Conservation (phyloP, 2,329 filamentous ascomycete species). For the Aspergillus costaricaensis region DNA sequence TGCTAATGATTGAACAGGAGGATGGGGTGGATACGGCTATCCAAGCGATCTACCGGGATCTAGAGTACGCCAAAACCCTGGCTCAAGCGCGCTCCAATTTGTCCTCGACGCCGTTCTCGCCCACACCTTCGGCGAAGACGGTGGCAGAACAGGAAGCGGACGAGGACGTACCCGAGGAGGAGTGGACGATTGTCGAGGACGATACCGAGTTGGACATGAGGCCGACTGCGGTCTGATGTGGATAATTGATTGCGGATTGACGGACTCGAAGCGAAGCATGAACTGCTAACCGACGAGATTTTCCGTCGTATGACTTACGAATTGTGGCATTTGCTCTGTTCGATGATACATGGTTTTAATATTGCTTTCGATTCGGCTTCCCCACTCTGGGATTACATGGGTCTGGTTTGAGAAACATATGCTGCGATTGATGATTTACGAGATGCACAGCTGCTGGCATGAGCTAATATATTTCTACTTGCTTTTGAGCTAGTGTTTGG, state of each 20-base stretch:
- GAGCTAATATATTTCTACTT: conserved; percentile 3
- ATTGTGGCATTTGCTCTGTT: conserved; percentile 4
- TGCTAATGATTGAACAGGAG: conserved; percentile 60
- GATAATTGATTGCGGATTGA: conserved; percentile 20
- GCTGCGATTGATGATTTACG: background rate
- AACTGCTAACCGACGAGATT: too few relatives aligned
- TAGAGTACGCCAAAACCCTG: conserved; percentile 86
- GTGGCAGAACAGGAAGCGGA: conserved; percentile 42
- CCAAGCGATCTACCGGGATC: conserved; percentile 87
- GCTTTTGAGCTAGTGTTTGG: background rate
- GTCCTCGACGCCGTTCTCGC: conserved; percentile 39
- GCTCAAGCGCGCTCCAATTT: conserved; percentile 62
- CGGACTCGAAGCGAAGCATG: background rate
- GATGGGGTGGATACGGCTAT: conserved; percentile 88
- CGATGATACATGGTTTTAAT: background rate
- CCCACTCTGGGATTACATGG: background rate
- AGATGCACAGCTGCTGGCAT: background rate
- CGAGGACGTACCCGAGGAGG: conserved; percentile 65
- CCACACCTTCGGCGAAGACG: conserved; percentile 37
- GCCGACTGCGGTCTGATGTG: conserved; percentile 30
- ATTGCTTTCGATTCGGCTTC: background rate
- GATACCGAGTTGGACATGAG: conserved; percentile 50
- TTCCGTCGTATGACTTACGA: conserved; percentile 8
- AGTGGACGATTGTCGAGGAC: conserved; percentile 87
- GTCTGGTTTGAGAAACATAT: background rate